These are phyloP conservation scores for Silene uniflora DNA, from an alignment of 148 eudicot genomes.

Conservation along the genomic window DNA sequence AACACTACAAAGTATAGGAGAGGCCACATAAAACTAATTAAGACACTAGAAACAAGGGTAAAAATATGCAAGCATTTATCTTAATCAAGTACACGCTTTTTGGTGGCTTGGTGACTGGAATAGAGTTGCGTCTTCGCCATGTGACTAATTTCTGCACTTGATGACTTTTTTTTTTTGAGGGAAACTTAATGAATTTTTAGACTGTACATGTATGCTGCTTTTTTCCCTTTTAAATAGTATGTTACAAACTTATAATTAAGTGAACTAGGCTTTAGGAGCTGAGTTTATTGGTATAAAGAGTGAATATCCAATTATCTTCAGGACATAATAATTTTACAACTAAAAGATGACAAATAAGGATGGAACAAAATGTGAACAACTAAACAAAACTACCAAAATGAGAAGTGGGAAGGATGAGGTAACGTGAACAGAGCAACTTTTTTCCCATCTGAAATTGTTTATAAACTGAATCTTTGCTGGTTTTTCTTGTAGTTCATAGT, in stretches of 20 bases:
- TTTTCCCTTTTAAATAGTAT: neutral
- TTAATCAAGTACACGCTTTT: neutral
- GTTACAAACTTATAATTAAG: neutral
- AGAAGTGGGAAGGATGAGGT: neutral
- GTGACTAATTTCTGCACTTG: neutral
- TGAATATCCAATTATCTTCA: neutral
- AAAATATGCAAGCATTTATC: neutral
- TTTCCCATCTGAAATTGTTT: slow-evolving; percentile 1
- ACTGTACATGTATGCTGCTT: neutral
- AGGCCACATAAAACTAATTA: neutral
- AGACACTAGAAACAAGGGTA: neutral
- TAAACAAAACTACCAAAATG: neutral
- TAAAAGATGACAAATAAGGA: neutral
- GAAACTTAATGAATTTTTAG: neutral
- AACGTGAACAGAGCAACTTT: neutral
- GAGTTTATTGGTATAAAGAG: neutral
- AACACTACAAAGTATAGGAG: neutral
- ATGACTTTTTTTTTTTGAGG: neutral
- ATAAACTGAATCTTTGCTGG: neutral
- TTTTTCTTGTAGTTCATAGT: neutral
- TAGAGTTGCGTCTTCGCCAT: neutral
- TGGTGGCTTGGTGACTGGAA: neutral
- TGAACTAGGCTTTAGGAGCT: neutral
- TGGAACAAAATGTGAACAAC: neutral
- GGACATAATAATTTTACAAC: neutral